Evolutionary conservation across 805 yeast genomes (phyloP).

Genomic region (Cyberlindnera misumaiensis): DNA sequence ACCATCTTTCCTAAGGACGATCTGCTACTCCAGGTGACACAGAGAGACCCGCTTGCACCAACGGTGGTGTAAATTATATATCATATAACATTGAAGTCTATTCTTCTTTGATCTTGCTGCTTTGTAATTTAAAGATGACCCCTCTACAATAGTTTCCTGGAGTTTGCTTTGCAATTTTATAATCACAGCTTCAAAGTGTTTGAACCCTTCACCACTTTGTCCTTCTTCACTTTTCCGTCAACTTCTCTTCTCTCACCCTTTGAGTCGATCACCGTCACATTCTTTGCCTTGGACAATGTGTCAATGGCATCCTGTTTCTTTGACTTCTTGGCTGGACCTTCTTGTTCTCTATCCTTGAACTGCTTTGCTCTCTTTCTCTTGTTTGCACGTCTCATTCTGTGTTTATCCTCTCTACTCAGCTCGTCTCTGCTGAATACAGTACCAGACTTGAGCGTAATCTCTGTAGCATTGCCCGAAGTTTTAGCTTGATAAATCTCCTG

Average conservation of each 20-base stretch:
- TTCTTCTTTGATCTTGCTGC: neutral
- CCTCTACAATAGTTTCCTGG: neutral
- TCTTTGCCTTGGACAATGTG: slow-evolving; percentile 64
- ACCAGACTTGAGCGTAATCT: slow-evolving; percentile 70
- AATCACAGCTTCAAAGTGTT: slow-evolving; percentile 17
- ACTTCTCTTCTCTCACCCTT: slow-evolving; percentile 71
- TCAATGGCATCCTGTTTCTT: slow-evolving; percentile 60
- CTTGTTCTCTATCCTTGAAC: slow-evolving; percentile 29
- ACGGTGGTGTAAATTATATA: slow-evolving; percentile 2
- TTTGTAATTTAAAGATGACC: neutral
- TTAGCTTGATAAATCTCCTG: slow-evolving; percentile 74
- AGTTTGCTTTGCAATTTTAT: too few species aligned
- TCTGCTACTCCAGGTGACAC: slow-evolving; percentile 67
- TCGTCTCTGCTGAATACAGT: slow-evolving; percentile 77
- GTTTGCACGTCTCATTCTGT: slow-evolving; percentile 77
- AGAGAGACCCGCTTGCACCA: slow-evolving; percentile 44
- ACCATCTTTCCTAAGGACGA: slow-evolving; percentile 98
- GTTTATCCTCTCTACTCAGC: slow-evolving; percentile 76
- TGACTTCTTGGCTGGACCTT: slow-evolving; percentile 35
- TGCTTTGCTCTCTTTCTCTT: slow-evolving; percentile 72
- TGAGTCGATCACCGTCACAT: slow-evolving; percentile 70
- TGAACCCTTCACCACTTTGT: slow-evolving; percentile 22
- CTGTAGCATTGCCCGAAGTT: slow-evolving; percentile 42
- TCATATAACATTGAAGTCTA: too few species aligned
- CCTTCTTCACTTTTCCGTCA: slow-evolving; percentile 56